Conservation (phyloP, 2,329 filamentous ascomycete genomes). For the Colletotrichum lindemuthianum region DNA sequence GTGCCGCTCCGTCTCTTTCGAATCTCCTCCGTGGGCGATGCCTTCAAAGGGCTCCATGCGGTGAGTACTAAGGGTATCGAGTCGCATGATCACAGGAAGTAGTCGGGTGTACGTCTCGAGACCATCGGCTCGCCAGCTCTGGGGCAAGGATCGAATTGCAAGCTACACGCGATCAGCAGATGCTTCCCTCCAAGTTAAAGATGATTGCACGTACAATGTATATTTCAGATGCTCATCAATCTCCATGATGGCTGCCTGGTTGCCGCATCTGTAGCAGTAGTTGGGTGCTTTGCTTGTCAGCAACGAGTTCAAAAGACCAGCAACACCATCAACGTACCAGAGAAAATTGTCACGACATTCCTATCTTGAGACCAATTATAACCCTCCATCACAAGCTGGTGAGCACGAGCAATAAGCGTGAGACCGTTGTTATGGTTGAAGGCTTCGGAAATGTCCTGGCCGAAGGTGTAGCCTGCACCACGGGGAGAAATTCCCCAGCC, state of each 20-base stretch:
- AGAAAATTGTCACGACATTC: constrained; percentile 99
- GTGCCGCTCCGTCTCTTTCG: constrained; percentile 29
- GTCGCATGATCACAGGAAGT: constrained; percentile 82
- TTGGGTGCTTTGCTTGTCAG: constrained; percentile 70
- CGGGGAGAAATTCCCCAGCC: constrained; percentile 96
- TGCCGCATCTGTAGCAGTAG: constrained; percentile 99
- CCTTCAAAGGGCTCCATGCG: constrained; percentile 9
- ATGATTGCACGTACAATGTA: constrained; percentile 79
- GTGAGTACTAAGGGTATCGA: constrained; percentile 30
- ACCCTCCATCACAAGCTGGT: constrained; percentile 99
- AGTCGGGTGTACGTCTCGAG: constrained; percentile 96
- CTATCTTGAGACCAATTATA: constrained; percentile 99
- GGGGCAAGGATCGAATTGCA: constrained; percentile 99
- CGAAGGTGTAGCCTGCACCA: constrained; percentile 94
- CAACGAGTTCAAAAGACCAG: constrained; percentile 37
- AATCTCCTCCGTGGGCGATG: constrained; percentile 23
- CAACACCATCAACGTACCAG: constrained; percentile 65
- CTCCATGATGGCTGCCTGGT: constrained; percentile 99
- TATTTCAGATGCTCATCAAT: constrained; percentile 99
- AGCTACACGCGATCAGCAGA: constrained; percentile 63
- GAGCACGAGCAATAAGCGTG: constrained; percentile 93
- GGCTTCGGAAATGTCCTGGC: constrained; percentile 96
- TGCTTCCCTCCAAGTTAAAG: not conserved
- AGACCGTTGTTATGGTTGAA: constrained; percentile 99
- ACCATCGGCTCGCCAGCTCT: constrained; percentile 99